A percentile compares a stretch with the other conserved stretches of the same genome.
phyloP scores from a whole-genome alignment of 148 eudicot species.

The Vaccinium corymbosum region DNA sequence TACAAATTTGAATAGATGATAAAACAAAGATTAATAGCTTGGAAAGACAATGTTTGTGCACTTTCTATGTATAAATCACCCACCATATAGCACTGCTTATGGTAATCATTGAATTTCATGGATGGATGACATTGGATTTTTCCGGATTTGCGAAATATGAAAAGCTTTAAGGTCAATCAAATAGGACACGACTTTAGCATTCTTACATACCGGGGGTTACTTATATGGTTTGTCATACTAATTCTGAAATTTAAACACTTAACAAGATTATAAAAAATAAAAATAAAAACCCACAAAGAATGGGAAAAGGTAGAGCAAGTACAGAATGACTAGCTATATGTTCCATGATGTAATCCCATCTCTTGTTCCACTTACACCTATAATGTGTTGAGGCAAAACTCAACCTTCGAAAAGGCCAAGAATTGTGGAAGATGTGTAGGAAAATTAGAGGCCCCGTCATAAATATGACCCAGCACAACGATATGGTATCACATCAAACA shows the following conservation, averaged over 20 bases:
- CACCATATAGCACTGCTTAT: not conserved
- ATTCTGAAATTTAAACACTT: not conserved
- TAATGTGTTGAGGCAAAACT: not conserved
- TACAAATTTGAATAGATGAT: not conserved
- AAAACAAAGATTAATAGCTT: not conserved
- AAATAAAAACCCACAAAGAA: not conserved
- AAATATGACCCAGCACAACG: not conserved
- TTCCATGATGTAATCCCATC: not conserved
- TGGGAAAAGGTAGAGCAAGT: not conserved
- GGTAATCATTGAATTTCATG: not conserved
- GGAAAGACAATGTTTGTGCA: not conserved
- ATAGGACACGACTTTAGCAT: not conserved
- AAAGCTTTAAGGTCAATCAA: not conserved
- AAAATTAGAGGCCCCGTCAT: not conserved
- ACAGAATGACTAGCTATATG: not conserved
- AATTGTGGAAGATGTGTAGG: not conserved
- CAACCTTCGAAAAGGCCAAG: not conserved
- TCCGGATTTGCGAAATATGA: not conserved
- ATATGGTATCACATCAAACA: not conserved
- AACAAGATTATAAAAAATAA: not conserved
- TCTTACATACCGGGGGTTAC: not conserved
- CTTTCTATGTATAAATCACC: not conserved
- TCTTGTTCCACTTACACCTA: not conserved
- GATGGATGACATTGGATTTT: not conserved
- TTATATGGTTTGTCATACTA: not conserved